These are phyloP conservation scores for Marvania coccoides DNA, from an alignment of 139 green algal species.

Conservation along the genomic window DNA sequence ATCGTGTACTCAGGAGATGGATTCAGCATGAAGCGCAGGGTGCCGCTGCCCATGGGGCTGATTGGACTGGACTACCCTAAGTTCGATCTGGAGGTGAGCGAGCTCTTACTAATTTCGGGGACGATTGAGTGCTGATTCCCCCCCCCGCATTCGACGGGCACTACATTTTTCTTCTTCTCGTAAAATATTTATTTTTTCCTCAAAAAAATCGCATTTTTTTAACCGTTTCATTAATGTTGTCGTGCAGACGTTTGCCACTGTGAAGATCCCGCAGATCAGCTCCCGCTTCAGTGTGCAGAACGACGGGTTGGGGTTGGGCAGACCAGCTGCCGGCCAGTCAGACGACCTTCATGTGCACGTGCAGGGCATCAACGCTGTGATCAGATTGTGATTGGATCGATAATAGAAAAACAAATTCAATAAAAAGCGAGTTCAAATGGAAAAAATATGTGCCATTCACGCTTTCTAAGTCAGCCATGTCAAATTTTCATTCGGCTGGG, in stretches of 20 bases:
- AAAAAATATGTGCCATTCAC: no score
- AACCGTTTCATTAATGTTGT: no score
- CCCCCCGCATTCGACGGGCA: no score
- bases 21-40: neutral
- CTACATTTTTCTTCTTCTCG: no score
- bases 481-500: no score
- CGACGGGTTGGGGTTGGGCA: neutral
- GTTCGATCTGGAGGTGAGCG: neutral
- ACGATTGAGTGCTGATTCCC: no score
- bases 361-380: neutral
- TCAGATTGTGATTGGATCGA: neutral
- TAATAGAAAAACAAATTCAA: neutral
- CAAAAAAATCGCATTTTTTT: no score
- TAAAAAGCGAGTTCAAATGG: no score
- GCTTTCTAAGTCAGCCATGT: no score
- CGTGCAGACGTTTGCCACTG: neutral
- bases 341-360: slow-evolving; percentile 3
- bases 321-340: neutral
- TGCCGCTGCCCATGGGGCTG: neutral
- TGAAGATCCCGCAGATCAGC: neutral
- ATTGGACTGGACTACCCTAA: neutral
- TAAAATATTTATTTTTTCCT: no score
- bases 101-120: no score
- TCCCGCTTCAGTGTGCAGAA: slow-evolving; percentile 1
- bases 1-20: neutral